These are phyloP conservation scores for Laguncularia racemosa DNA, from an alignment of 345 rosid species.

Conservation along the genomic window DNA sequence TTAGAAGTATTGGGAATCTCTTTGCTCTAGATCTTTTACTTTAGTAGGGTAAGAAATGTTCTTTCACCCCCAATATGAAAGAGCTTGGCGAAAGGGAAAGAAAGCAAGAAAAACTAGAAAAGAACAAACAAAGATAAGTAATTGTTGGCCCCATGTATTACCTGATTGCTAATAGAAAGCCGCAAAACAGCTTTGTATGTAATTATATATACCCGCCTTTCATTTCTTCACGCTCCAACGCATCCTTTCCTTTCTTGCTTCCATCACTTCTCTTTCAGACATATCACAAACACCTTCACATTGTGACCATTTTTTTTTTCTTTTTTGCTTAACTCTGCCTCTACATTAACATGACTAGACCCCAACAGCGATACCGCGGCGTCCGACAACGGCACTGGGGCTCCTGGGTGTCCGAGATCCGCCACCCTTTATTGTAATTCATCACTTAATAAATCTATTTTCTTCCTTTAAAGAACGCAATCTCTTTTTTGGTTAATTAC, in stretches of 20 bases:
- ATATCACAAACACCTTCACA: constrained; percentile 16
- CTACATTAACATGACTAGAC: constrained; percentile 35
- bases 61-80: background rate
- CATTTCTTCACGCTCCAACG: background rate
- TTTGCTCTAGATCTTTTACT: no score
- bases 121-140: background rate
- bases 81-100: background rate
- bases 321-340: background rate
- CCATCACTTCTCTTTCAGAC: constrained; percentile 10
- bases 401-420: constrained; percentile 82
- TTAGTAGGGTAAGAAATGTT: no score
- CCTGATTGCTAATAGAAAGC: constrained; percentile 18
- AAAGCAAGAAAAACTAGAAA: background rate
- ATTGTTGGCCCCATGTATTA: constrained; percentile 15
- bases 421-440: constrained; percentile 60
- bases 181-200: constrained; percentile 27
- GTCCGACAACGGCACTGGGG: constrained; percentile 83
- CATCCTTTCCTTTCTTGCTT: background rate
- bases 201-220: background rate
- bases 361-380: constrained; percentile 62
- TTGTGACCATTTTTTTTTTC: background rate
- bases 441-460: background rate
- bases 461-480: no score
- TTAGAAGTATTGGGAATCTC: no score
- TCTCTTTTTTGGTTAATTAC: no score